These are phyloP conservation scores for Lumnitzera racemosa DNA, from an alignment of 345 rosid species.

Conservation along the genomic window DNA sequence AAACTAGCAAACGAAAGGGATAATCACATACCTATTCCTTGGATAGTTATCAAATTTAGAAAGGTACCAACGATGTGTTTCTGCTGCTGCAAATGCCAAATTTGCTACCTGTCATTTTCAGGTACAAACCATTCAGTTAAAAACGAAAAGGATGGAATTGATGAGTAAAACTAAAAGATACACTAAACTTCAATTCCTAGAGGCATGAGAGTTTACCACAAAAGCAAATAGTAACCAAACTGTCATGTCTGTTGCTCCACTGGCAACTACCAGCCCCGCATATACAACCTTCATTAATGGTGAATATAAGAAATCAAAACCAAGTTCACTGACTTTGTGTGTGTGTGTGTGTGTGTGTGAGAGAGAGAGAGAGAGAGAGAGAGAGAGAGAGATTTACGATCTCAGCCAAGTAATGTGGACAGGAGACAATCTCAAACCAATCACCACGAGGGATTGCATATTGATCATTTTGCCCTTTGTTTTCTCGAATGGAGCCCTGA, in stretches of 20 bases:
- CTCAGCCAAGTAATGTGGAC: slow-evolving; percentile 76
- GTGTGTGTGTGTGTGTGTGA: neutral
- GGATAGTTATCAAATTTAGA: slow-evolving; percentile 3
- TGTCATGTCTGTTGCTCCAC: slow-evolving; percentile 63
- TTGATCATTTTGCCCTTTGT: slow-evolving; percentile 21
- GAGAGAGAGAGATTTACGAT: slow-evolving; percentile 34
- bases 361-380: neutral
- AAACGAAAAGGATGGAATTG: too few relatives aligned
- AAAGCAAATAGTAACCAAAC: slow-evolving; percentile 55
- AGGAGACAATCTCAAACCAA: slow-evolving; percentile 78
- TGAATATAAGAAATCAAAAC: neutral
- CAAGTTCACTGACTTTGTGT: neutral
- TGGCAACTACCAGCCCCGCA: slow-evolving; percentile 54
- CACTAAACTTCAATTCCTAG: neutral
- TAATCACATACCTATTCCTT: neutral
- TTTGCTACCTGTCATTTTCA: slow-evolving; percentile 50
- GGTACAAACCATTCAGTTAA: slow-evolving; percentile 1
- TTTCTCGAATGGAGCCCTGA: slow-evolving; percentile 50
- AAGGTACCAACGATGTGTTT: slow-evolving; percentile 18
- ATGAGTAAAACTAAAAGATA: neutral
- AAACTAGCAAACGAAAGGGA: neutral
- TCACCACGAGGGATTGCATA: slow-evolving; percentile 61
- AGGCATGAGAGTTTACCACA: slow-evolving; percentile 33
- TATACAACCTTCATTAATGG: slow-evolving; percentile 49
- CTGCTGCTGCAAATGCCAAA: slow-evolving; percentile 52